Evolutionary conservation across 1,284 basidiomycete species (phyloP), one percentile per base, ranked within the genome.

Genomic region (Ustilago xerochloae): DNA sequence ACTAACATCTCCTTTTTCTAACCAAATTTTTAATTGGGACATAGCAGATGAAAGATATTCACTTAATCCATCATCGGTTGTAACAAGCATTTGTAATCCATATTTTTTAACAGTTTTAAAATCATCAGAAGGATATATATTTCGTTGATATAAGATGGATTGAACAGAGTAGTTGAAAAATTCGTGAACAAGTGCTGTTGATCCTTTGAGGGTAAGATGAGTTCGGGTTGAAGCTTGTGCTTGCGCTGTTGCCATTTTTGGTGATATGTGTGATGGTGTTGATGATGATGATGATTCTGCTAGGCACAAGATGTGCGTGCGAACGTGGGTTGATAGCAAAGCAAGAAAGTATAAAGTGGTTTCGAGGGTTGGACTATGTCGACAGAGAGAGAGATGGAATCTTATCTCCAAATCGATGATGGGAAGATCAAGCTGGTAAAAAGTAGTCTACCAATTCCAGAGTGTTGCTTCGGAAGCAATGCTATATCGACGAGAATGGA

Each of bases 71-170:
- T 95, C 90, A 80, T 99, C 95, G 70, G 94, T 92, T 1, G 94
- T 97, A 2, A 97, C 91, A 28, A 99, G 89, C 78, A 99, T 93
- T 1, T 94, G 95, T 75, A 98, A 91, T 0, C 96, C 96, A 79
- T 98, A 99, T 85, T 98, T 99, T 81, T 97, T 95, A 22, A 84
- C 79, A 20, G 77, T 81, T 18, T 80, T 81, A 84, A 99, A 99
- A 85, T 99, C 97, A 85, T 99, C 96, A 0, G 93, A 91, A 1
- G 97, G 95, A 84, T 99, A 99, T 29, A 99, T 93, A 55, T 93
- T 93, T 29, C 97, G 89, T 86, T 99, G 96, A 86, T 97, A 99
- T 47, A 99, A 87, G 80, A 99, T 97, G 18, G 62, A 62, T 39
- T 63, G 59, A 72, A 95, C 93, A 22, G 93, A 92, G 85, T 94